A percentile compares a stretch with the other conserved stretches of the same genome.
Conservation (phyloP, 805 yeast species). For the Pichia nakasei region DNA sequence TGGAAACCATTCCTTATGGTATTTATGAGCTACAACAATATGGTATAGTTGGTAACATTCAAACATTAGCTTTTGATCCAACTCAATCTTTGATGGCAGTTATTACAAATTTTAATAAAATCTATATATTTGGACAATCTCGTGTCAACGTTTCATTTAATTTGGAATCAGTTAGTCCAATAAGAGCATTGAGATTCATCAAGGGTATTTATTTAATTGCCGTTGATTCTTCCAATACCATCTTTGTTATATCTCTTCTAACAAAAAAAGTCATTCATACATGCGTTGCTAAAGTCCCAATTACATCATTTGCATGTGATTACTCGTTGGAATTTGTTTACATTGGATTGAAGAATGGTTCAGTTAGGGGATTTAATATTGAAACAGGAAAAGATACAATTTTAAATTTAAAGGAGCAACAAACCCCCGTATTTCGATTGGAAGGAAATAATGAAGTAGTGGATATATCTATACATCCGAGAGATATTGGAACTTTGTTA, state of each 20-base stretch:
- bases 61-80: conserved; percentile 74
- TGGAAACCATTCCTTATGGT: conserved; percentile 21
- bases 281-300: conserved; percentile 52
- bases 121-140: conserved; percentile 78
- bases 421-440: conserved; percentile 49
- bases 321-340: conserved; percentile 85
- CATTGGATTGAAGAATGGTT: conserved; percentile 73
- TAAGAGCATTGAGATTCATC: conserved; percentile 54
- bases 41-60: conserved; percentile 58
- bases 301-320: conserved; percentile 68
- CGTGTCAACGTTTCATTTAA: conserved; percentile 65
- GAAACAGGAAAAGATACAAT: conserved; percentile 67
- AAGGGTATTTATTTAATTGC: conserved; percentile 78
- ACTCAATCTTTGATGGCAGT: conserved; percentile 80
- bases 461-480: conserved; percentile 72
- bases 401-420: conserved; percentile 61
- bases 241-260: conserved; percentile 64
- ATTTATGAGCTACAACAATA: conserved; percentile 31
- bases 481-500: conserved; percentile 74
- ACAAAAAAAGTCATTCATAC: conserved; percentile 52
- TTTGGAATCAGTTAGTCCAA: conserved; percentile 39
- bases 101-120: conserved; percentile 59
- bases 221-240: conserved; percentile 48
- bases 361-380: conserved; percentile 63
- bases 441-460: conserved; percentile 47